Evolutionary conservation across 2,329 filamentous ascomycete species (phyloP), one percentile per base, ranked within the genome.

Genomic region (Calycina marina): DNA sequence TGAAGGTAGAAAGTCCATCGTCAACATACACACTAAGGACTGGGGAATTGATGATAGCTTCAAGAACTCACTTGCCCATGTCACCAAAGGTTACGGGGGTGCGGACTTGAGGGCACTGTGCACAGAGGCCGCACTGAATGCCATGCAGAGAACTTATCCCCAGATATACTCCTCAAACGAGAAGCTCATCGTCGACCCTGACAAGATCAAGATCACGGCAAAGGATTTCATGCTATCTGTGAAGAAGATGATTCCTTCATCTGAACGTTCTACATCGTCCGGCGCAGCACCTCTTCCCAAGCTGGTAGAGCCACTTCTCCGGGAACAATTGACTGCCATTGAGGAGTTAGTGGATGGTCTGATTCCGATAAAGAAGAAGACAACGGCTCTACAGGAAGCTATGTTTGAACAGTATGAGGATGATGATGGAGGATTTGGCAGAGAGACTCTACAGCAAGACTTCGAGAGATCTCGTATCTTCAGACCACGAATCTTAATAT

Each of bases 151-250:
- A 46, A 88, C 82, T 3, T 98, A 92, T 51, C 90, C 90, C 11
- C 90, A 98, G 50, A 94, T 98, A 40, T 98, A 98, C 60, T 72
- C 73, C 14, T 88, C 86, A 0, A 77, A 81, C 42, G 76, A 92
- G 53, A 94, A 94, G 58, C 71, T 96, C 18, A 60, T 92, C 26
- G 90, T 98, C 36, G 77, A 94, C 45, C 77, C 86, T 0, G 69
- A 71, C 39, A 82, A 76, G 47, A 93, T 98, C 49, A 74, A 74
- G 36, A 75, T 98, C 22, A 77, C 82, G 26, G 84, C 90, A 4
- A 90, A 90, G 35, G 90, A 98, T 55, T 98, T 98, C 48, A 93
- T 93, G 80, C 69, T 94, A 10, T 93, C 88, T 0, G 77, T 94
- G 51, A 93, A 93, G 61, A 93, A 93, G 57, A 84, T 98, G 58